phyloP scores from a whole-genome alignment of 202 grass and related monocot species.

The Cymbopogon flexuosus region DNA sequence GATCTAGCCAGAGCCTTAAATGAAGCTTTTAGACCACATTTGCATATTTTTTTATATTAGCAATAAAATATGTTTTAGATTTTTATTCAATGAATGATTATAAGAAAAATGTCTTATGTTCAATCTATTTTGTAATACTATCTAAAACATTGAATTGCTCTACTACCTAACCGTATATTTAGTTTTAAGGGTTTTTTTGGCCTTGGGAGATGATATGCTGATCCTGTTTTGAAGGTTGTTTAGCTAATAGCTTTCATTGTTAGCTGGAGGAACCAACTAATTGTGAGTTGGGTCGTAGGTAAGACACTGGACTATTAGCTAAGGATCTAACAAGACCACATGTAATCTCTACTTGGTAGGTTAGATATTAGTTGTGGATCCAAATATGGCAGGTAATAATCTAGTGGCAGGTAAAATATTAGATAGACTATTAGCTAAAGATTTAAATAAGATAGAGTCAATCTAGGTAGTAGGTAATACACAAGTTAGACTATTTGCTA shows the following conservation, averaged over 20 bases:
- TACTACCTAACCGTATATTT: background rate
- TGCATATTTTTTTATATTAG: background rate
- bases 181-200: too few species aligned
- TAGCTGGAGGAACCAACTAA: background rate
- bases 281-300: background rate
- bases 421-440: background rate
- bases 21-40: background rate
- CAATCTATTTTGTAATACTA: background rate
- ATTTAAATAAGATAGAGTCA: background rate
- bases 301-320: background rate
- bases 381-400: too few species aligned
- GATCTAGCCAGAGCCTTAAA: too few species aligned
- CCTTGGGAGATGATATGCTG: too few species aligned
- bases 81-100: background rate
- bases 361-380: background rate
- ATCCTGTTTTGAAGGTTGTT: too few species aligned
- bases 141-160: background rate
- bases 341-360: too few species aligned
- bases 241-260: background rate
- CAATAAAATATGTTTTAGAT: background rate
- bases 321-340: too few species aligned
- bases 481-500: too few species aligned
- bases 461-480: too few species aligned
- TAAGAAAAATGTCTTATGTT: background rate
- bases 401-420: background rate